phyloP scores from a whole-genome alignment of 768 basidiomycete species.

The Mycena maculata region DNA sequence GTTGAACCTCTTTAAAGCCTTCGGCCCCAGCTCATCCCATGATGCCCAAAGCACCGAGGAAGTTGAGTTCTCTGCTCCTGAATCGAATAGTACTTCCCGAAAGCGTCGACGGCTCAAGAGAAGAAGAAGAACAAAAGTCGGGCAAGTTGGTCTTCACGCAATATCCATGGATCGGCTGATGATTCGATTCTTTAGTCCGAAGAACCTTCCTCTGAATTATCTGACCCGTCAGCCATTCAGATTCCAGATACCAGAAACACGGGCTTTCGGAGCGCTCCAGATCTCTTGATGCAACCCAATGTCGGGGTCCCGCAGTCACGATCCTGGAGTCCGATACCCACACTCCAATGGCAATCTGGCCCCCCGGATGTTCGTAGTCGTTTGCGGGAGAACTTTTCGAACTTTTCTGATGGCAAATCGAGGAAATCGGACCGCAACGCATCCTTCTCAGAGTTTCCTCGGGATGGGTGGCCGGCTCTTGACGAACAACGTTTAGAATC shows the following conservation, averaged over 20 bases:
- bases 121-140: conserved; percentile 3
- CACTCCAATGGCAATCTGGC: not conserved
- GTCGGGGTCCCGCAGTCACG: not conserved
- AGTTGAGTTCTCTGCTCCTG: not conserved
- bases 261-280: conserved; percentile 20
- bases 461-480: not conserved
- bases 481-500: conserved; percentile 11
- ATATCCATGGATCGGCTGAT: not conserved
- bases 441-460: not conserved
- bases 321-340: conserved; percentile 26
- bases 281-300: conserved; percentile 8
- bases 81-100: conserved; percentile 4
- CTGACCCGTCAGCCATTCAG: no score
- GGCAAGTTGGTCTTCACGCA: conserved; percentile 9
- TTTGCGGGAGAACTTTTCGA: conserved; percentile 16
- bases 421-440: conserved; percentile 17
- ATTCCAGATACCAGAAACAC: not conserved
- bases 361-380: not conserved
- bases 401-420: conserved; percentile 14
- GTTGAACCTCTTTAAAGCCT: conserved; percentile 39
- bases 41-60: conserved; percentile 24
- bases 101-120: conserved; percentile 27
- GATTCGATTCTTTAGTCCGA: not conserved
- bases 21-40: conserved; percentile 32
- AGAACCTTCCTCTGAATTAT: no score